These are phyloP conservation scores for Ceratocystis diversiconidia DNA, from an alignment of 2,329 filamentous ascomycete species.

Conservation along the genomic window DNA sequence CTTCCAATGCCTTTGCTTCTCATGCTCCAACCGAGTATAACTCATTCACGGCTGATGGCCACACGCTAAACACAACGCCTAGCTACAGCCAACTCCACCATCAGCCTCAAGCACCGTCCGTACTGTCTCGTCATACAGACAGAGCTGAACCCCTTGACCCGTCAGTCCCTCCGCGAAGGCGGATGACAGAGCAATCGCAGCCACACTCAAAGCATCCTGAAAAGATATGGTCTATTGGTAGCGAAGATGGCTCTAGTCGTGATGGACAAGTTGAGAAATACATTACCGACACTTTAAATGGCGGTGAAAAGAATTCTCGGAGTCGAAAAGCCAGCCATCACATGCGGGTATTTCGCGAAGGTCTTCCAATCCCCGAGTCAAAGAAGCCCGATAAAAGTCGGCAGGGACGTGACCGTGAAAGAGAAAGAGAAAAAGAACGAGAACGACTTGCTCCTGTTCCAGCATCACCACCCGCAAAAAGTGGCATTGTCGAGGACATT, in stretches of 20 bases:
- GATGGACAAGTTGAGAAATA: slow-evolving; percentile 50
- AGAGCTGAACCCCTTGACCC: neutral
- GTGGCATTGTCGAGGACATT: neutral
- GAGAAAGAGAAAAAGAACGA: slow-evolving; percentile 11
- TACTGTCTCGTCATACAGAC: neutral
- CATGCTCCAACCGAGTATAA: slow-evolving; percentile 8
- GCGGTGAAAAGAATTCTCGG: slow-evolving; percentile 45
- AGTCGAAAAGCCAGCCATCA: slow-evolving; percentile 56
- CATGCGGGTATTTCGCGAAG: slow-evolving; percentile 52
- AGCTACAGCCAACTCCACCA: slow-evolving; percentile 5
- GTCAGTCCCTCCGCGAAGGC: neutral
- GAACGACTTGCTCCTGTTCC: slow-evolving; percentile 8
- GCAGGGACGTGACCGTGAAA: slow-evolving; percentile 9
- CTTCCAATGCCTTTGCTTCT: slow-evolving; percentile 12
- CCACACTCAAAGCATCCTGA: slow-evolving; percentile 31
- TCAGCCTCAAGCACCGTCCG: neutral
- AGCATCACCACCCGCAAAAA: slow-evolving; percentile 10
- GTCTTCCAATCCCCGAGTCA: slow-evolving; percentile 41
- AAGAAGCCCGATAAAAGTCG: slow-evolving; percentile 35
- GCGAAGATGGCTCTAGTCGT: slow-evolving; percentile 28
- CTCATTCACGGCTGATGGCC: neutral
- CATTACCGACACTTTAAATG: slow-evolving; percentile 46
- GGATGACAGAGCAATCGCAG: slow-evolving; percentile 6
- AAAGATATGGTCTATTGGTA: slow-evolving; percentile 50
- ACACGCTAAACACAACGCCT: neutral